Evolutionary conservation across 805 yeast species (phyloP), one percentile per base, ranked within the genome.

Genomic region (Candida ponderosae): DNA sequence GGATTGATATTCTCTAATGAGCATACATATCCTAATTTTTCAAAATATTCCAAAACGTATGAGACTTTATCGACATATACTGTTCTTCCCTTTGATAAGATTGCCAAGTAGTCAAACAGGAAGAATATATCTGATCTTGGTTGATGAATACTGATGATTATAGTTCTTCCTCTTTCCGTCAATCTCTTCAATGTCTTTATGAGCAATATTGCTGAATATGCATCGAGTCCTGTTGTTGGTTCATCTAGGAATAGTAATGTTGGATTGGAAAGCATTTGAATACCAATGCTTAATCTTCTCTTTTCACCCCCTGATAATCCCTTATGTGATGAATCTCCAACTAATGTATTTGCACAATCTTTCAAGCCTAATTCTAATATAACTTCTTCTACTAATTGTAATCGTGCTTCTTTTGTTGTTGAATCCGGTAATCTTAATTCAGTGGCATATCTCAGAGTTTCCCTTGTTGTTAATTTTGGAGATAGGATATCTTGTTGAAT

Each of bases 301-400:
- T 80, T 82, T 54, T 86, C 95, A 26, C 96, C 96, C 7, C 96
- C 96, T 1, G 93, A 82, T 5, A 86, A 60, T 19, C 83, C 86
- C 32, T 68, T 62, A 40, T 70, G 70, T 4, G 62, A 60, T 1
- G 60, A 47, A 46, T 78, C 79, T 9, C 81, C 81, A 2, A 87
- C 81, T 3, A 66, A 41, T 1, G 84, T 79, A 43, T 79, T 66
- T 4, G 75, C 75, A 44, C 89, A 72, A 37, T 79, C 88, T 41
- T 73, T 74, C 16, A 87, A 62, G 3, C 89, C 94, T 36, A 86
- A 59, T 40, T 81, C 86, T 16, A 68, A 57, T 29, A 86, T 70
- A 24, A 86, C 65, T 38, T 80, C 77, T 15, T 73, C 70, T 1
- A 86, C 83, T 15, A 85, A 62, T 14, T 46, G 44, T 1, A 35